These are phyloP conservation scores for Podospora bellae-mahoneyi DNA, from an alignment of 495 filamentous ascomycete species.

Conservation along the genomic window DNA sequence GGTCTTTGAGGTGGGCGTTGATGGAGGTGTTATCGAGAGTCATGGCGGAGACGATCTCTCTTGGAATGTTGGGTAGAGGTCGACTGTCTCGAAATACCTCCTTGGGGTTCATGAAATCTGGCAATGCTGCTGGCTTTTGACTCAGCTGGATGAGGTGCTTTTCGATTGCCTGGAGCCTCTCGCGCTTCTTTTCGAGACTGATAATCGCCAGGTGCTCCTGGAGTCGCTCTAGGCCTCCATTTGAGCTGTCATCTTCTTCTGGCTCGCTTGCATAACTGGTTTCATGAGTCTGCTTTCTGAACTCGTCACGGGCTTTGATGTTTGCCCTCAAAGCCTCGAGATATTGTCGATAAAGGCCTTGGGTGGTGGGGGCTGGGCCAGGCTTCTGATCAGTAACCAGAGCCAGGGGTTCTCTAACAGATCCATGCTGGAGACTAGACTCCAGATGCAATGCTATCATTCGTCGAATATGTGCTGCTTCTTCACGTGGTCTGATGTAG, in stretches of 20 bases:
- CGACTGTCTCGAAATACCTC: constrained; percentile 43
- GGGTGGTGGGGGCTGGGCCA: constrained; percentile 24
- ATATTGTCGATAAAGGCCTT: constrained; percentile 49
- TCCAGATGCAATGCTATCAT: constrained; percentile 41
- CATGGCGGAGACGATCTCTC: constrained; percentile 44
- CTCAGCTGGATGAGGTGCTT: constrained; percentile 46
- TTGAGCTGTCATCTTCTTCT: constrained; percentile 5
- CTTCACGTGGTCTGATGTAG: constrained; percentile 44
- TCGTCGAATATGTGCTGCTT: constrained; percentile 41
- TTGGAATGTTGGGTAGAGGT: constrained; percentile 47
- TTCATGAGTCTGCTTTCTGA: constrained; percentile 34
- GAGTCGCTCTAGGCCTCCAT: constrained; percentile 29
- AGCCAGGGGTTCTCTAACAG: constrained; percentile 36
- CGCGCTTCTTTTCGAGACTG: constrained; percentile 52
- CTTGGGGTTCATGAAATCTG: constrained; percentile 46
- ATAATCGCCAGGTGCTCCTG: constrained; percentile 49
- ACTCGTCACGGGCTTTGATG: constrained; percentile 50
- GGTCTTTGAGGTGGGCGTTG: constrained; percentile 41
- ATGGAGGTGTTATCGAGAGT: constrained; percentile 32
- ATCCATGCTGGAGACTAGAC: constrained; percentile 30
- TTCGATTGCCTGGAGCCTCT: constrained; percentile 48
- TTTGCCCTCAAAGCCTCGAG: constrained; percentile 58
- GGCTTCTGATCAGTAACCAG: constrained; percentile 34
- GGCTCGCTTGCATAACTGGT: constrained; percentile 9
- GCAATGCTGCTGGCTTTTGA: constrained; percentile 53